These are phyloP conservation scores for Penstemon davidsonii DNA, from an alignment of 257 asterid genomes.

Conservation along the genomic window DNA sequence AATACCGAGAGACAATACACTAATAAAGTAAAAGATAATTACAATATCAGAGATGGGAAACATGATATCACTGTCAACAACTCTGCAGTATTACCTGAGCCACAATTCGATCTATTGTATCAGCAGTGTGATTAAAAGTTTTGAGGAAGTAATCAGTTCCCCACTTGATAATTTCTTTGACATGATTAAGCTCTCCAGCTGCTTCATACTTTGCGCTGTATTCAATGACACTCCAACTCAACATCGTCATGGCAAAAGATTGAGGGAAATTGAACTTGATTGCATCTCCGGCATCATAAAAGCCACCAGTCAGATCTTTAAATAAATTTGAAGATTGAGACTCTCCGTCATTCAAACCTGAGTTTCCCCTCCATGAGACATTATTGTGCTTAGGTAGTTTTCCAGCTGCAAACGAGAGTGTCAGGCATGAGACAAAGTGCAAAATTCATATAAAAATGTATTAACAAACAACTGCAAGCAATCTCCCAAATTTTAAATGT, in stretches of 20 bases:
- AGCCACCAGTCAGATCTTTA: slow-evolving; percentile 82
- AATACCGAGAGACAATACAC: too few species aligned
- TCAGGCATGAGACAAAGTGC: neutral
- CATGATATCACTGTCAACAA: neutral
- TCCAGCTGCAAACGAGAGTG: slow-evolving; percentile 62
- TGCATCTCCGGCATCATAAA: slow-evolving; percentile 96
- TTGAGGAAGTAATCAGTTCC: slow-evolving; percentile 94
- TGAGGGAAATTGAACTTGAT: slow-evolving; percentile 87
- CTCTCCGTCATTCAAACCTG: slow-evolving; percentile 76
- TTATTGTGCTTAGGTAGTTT: slow-evolving; percentile 86
- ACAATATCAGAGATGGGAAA: too few species aligned
- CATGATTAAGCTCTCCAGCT: slow-evolving; percentile 90
- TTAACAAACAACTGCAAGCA: too few species aligned
- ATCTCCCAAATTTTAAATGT: too few species aligned
- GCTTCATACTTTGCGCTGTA: slow-evolving; percentile 84
- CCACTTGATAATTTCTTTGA: slow-evolving; percentile 89
- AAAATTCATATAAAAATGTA: neutral
- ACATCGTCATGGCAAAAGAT: slow-evolving; percentile 91
- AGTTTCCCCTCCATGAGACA: slow-evolving; percentile 96
- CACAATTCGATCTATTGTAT: slow-evolving; percentile 60
- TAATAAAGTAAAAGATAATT: too few species aligned
- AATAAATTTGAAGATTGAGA: slow-evolving; percentile 46
- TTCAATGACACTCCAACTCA: slow-evolving; percentile 98
- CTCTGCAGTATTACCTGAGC: slow-evolving; percentile 58
- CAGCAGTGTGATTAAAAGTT: slow-evolving; percentile 90